Base-by-base conservation (phyloP, 768 basidiomycete species). In the Suillus alpinus region DNA sequence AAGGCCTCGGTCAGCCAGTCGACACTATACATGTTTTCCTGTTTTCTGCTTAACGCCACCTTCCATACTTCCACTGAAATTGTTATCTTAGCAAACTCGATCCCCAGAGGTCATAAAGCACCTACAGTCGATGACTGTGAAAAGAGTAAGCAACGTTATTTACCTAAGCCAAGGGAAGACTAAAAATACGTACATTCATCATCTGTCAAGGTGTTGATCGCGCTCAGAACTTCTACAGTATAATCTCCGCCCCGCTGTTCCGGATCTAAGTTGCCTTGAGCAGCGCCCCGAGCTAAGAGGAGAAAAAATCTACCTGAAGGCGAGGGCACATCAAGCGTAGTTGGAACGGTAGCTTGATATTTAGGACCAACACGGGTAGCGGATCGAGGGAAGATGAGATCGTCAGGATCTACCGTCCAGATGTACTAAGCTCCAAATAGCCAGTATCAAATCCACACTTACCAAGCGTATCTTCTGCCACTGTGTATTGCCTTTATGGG, bases 351-450 rank as follows among this genome's bases (percentile, higher is more conserved):
- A 47, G 82, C 90, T 73, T 98, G 95, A 69, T 84, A 98, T 70
- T 92, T 94, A 43, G 86, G 83, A 16, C 95, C 94, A 40, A 94
- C 83, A n/a, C 95, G 88, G 26, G 92, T 95, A 7, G 92, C 89
- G 14, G 94, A 88, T 60, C 94, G 89, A 61, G 96, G 95, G 73
- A 95, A 98, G 71, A 98, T 96, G 61, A 94, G 85, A 77, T 99
- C 96, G 73, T 99, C 94, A 51, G 93, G 87, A 80, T 98, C 96
- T 95, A 73, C 64, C 59, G 61, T 67, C 72, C 66, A 70, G 63
- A 68, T 68, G 67, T 65, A 65, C 9, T 57, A 61, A 34, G 52
- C 66, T 50, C 26, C 63, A 61, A 31, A 47, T 52, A 62, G 58
- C 39, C 57, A 59, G 34, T 50, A 31, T 31, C 8, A 63, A 63